These are phyloP conservation scores for Coemansia sp. DNA, from an alignment of 192 early-diverging fungal genomes.

Conservation along the genomic window DNA sequence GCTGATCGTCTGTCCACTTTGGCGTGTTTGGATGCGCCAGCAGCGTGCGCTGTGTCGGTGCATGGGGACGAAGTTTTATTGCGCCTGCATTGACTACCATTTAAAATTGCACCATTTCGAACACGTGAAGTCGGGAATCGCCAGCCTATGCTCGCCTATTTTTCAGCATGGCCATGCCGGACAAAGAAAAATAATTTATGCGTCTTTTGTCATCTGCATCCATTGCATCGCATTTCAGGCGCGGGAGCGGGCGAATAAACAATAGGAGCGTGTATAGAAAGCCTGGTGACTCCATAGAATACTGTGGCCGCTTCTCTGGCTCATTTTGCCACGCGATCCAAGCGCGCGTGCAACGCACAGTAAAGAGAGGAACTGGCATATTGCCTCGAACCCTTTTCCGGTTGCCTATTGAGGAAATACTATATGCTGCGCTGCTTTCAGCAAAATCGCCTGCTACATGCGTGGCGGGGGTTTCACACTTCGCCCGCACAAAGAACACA, in stretches of 20 bases:
- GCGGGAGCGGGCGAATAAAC: background rate
- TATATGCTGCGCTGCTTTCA: background rate
- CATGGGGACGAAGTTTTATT: no score
- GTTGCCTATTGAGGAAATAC: background rate
- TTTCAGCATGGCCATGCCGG: background rate
- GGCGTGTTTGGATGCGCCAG: background rate
- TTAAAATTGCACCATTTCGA: conserved; percentile 5
- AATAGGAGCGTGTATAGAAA: background rate
- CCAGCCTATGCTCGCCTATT: background rate
- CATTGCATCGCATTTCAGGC: conserved; percentile 1
- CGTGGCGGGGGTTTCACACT: background rate
- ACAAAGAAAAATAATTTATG: background rate
- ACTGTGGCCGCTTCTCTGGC: background rate
- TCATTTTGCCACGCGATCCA: background rate
- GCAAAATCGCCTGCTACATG: background rate
- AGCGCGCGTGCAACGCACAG: background rate
- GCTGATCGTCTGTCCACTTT: background rate
- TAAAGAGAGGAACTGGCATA: background rate
- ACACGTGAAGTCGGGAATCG: conserved; percentile 3
- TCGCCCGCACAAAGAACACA: background rate
- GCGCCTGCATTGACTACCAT: background rate
- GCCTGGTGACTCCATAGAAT: background rate
- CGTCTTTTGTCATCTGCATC: background rate
- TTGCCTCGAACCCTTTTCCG: background rate
- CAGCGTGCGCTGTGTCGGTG: background rate